A percentile compares a stretch with the other conserved stretches of the same genome.
Conservation (phyloP, 352 stramenopile species). For the Phytophthora citricola region DNA sequence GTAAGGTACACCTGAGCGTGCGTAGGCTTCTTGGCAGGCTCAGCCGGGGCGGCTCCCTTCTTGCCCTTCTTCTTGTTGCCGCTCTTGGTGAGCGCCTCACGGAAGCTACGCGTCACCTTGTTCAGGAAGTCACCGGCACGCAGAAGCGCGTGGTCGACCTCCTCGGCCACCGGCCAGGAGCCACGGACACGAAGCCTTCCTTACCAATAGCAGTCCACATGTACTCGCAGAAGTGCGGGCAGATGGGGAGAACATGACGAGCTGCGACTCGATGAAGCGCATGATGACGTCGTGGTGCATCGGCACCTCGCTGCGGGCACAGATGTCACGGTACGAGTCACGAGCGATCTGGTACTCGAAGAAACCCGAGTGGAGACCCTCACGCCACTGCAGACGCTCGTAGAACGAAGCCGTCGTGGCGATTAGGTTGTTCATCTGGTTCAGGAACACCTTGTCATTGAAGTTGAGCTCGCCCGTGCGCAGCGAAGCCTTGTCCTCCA, state of each 20-base stretch:
- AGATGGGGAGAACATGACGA: slow-evolving; percentile 96
- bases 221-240: slow-evolving; percentile 95
- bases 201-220: slow-evolving; percentile 95
- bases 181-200: slow-evolving; percentile 90
- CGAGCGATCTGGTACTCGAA: slow-evolving; percentile 98
- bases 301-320: slow-evolving; percentile 71
- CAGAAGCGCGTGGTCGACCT: slow-evolving; percentile 94
- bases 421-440: slow-evolving; percentile 98
- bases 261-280: slow-evolving; percentile 94
- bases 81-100: slow-evolving; percentile 83
- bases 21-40: slow-evolving; percentile 87
- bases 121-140: slow-evolving; percentile 94
- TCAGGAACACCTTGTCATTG: slow-evolving; percentile 95
- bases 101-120: slow-evolving; percentile 93
- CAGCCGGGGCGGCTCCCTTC: slow-evolving; percentile 62
- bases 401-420: slow-evolving; percentile 89
- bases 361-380: slow-evolving; percentile 98
- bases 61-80: slow-evolving; percentile 91
- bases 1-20: slow-evolving; percentile 90
- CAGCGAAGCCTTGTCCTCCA: slow-evolving; percentile 89
- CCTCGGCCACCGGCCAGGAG: slow-evolving; percentile 85
- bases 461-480: slow-evolving; percentile 87
- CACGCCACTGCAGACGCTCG: slow-evolving; percentile 94
- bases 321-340: slow-evolving; percentile 98
- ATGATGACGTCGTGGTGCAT: slow-evolving; percentile 95